Conservation (phyloP, 139 green algal genomes). For the Picochlorum sp. region DNA sequence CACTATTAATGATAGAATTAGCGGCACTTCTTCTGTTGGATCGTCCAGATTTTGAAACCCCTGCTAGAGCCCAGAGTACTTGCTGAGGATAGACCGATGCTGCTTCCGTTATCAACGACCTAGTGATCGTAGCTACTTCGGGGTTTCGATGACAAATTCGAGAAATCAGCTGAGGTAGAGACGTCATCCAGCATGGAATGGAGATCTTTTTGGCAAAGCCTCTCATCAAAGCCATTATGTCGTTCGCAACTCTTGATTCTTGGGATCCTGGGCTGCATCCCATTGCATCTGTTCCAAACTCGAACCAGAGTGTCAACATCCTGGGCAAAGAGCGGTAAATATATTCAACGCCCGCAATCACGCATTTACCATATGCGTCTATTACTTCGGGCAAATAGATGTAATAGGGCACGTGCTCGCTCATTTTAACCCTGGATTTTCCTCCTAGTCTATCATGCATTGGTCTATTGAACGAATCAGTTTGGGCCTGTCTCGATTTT, state of each 20-base stretch:
- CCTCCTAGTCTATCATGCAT: slow-evolving; percentile 28
- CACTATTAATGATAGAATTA: slow-evolving; percentile 8
- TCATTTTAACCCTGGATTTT: slow-evolving; percentile 30
- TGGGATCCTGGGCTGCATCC: background rate
- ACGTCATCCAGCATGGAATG: slow-evolving; percentile 66
- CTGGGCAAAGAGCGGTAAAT: slow-evolving; percentile 76
- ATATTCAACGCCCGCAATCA: slow-evolving; percentile 49
- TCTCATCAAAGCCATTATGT: slow-evolving; percentile 29
- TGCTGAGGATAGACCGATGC: slow-evolving; percentile 41
- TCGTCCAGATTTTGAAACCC: slow-evolving; percentile 58
- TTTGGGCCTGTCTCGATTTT: slow-evolving; percentile 8
- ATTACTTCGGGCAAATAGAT: slow-evolving; percentile 57
- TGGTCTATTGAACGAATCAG: background rate
- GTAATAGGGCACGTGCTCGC: slow-evolving; percentile 44
- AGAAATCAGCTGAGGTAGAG: slow-evolving; percentile 84
- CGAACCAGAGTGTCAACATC: slow-evolving; percentile 91
- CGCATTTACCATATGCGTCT: slow-evolving; percentile 52
- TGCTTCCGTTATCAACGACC: slow-evolving; percentile 35
- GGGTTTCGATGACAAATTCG: slow-evolving; percentile 72
- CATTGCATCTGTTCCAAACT: slow-evolving; percentile 48
- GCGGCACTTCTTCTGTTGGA: slow-evolving; percentile 32
- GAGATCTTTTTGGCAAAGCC: slow-evolving; percentile 44
- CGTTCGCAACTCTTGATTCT: background rate
- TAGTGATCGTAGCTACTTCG: slow-evolving; percentile 46
- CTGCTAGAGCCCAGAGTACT: slow-evolving; percentile 66